Evolutionary conservation across 305 asterid species (phyloP), one percentile per base, ranked within the genome.

Genomic region (Vinca major): DNA sequence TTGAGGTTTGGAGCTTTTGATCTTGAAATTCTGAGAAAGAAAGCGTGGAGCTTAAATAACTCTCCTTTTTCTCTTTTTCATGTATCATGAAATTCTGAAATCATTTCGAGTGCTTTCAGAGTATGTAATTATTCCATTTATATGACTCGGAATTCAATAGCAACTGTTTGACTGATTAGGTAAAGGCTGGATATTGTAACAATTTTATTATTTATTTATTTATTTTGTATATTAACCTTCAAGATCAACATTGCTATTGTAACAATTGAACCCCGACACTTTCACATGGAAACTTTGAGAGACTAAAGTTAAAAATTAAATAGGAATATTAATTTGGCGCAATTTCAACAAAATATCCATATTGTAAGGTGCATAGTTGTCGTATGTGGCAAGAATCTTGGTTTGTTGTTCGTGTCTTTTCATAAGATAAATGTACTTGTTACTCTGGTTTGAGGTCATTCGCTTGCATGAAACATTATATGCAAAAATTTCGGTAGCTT

Each of bases 1-100:
- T 90, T 68, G 86, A 90, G 97, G 98, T 92, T 77, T 74, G 67
- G 43, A 68, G 58, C 67, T 41, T 7, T 65, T 45, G 20, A 55
- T 6, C 3, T 48, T 7, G 52, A 19, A 65, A n/a, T 4, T 26
- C 17, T 3, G 12, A 10, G n/a, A n/a, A n/a, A n/a, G n/a, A n/a
- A n/a, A n/a, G n/a, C n/a, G n/a, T n/a, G n/a, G n/a, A n/a, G n/a
- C n/a, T n/a, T n/a, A n/a, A n/a, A n/a, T n/a, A n/a, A n/a, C n/a
- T n/a, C n/a, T n/a, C n/a, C n/a, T n/a, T n/a, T n/a, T n/a, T n/a
- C n/a, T n/a, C n/a, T n/a, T n/a, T n/a, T n/a, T n/a, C n/a, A n/a
- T n/a, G n/a, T n/a, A 55, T 6, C 3, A 37, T 7, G 52, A 19
- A 65, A n/a, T 4, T 26, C 17, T 3, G 12, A 10, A 11, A 17